phyloP scores from a whole-genome alignment of 2,329 filamentous ascomycete species.

The Leptographium flavum region DNA sequence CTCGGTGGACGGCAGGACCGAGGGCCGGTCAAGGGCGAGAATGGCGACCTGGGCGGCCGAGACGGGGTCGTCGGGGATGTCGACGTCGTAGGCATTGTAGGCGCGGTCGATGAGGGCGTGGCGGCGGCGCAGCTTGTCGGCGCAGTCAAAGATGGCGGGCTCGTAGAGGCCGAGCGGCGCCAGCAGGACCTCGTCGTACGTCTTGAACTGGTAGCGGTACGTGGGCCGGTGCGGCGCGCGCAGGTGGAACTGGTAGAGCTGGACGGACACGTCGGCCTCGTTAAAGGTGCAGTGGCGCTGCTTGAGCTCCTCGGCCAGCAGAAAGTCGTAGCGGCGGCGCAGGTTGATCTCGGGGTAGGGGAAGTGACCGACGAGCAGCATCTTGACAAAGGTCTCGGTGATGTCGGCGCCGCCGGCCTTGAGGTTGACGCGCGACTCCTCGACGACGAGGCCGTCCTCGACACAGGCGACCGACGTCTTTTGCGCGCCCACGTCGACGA shows the following conservation, averaged over 20 bases:
- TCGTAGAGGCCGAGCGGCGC: constrained; percentile 91
- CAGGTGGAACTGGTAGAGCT: constrained; percentile 80
- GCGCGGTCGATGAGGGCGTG: constrained; percentile 75
- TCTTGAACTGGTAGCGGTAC: constrained; percentile 88
- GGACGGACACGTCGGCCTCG: constrained; percentile 77
- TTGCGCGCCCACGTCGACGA: constrained; percentile 91
- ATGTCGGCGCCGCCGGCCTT: constrained; percentile 90
- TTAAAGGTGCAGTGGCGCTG: constrained; percentile 85
- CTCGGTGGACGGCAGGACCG: constrained; percentile 27
- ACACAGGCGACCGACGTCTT: constrained; percentile 97
- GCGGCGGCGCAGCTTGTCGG: constrained; percentile 62
- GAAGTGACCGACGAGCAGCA: constrained; percentile 95
- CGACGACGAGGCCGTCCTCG: constrained; percentile 87
- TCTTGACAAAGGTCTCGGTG: constrained; percentile 88
- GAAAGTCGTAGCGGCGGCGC: constrained; percentile 75
- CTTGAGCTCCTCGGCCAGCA: constrained; percentile 91
- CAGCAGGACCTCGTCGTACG: constrained; percentile 91
- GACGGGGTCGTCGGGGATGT: constrained; percentile 72
- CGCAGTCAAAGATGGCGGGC: constrained; percentile 73
- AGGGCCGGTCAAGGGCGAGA: constrained; percentile 44
- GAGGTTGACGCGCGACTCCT: constrained; percentile 87
- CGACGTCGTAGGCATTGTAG: constrained; percentile 84
- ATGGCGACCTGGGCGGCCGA: constrained; percentile 70
- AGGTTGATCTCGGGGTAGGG: constrained; percentile 93
- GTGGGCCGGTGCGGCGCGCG: constrained; percentile 80